phyloP scores from a whole-genome alignment of 225 moss, liverwort and hornwort species.

The Pseudoscleropodium purum region DNA sequence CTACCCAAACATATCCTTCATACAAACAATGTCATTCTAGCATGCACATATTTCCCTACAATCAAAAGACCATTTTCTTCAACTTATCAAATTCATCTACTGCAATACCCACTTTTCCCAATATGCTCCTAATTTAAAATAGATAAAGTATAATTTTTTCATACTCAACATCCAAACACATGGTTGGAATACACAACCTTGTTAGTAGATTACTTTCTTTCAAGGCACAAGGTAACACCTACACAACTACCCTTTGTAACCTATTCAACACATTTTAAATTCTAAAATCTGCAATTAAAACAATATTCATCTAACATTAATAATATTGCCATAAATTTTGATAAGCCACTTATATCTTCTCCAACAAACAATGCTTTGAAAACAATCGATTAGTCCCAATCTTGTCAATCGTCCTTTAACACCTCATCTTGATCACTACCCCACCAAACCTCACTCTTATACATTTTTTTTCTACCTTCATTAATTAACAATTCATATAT shows the following conservation, averaged over 20 bases:
- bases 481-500: neutral
- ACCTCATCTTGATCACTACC: fast-evolving
- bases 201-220: fast-evolving
- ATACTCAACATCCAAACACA: fast-evolving
- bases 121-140: neutral
- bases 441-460: neutral
- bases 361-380: fast-evolving
- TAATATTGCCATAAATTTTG: neutral
- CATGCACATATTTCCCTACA: fast-evolving
- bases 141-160: fast-evolving
- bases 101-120: too few relatives aligned
- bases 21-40: neutral
- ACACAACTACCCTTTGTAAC: fast-evolving
- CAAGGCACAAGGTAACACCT: fast-evolving
- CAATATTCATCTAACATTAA: fast-evolving
- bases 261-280: fast-evolving
- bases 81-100: neutral
- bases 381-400: fast-evolving
- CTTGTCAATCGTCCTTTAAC: neutral
- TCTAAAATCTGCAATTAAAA: neutral
- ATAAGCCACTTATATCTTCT: neutral
- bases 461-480: too few relatives aligned
- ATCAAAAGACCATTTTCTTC: neutral
- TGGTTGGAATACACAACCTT: fast-evolving
- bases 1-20: fast-evolving